These are phyloP conservation scores for Forsythia viridissima DNA, from an alignment of 257 asterid genomes.

Conservation along the genomic window DNA sequence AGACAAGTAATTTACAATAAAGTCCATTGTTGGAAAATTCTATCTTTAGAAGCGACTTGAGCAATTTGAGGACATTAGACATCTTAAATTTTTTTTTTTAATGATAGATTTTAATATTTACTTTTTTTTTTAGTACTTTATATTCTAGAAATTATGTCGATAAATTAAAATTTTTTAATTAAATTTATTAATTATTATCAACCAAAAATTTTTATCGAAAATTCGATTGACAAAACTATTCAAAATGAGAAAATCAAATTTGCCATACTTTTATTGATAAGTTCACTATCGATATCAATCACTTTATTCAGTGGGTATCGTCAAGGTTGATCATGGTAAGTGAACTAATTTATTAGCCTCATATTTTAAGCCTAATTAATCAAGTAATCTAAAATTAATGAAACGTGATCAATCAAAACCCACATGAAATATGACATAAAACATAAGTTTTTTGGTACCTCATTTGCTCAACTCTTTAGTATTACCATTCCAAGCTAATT, in stretches of 20 bases:
- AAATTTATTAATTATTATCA: too few species aligned
- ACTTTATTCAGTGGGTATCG: not conserved
- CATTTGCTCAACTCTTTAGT: not conserved
- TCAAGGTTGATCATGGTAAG: not conserved
- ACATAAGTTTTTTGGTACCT: not conserved
- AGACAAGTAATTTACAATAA: too few species aligned
- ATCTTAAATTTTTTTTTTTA: too few species aligned
- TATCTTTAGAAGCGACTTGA: too few species aligned
- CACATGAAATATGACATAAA: constrained; percentile 8
- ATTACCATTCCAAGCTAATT: constrained; percentile 18
- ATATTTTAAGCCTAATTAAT: constrained; percentile 14
- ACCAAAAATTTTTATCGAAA: not conserved
- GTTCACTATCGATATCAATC: not conserved
- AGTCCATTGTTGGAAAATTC: too few species aligned
- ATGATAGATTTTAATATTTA: too few species aligned
- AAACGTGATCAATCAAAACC: constrained; percentile 7
- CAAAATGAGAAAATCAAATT: too few species aligned
- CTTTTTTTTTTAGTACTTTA: too few species aligned
- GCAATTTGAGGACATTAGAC: too few species aligned
- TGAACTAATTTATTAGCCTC: not conserved
- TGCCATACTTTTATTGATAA: not conserved
- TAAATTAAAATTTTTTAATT: too few species aligned
- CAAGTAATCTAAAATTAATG: constrained; percentile 19
- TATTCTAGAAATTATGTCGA: too few species aligned
- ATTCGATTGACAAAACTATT: too few species aligned